phyloP scores from a whole-genome alignment of 2,329 filamentous ascomycete species.

The Fonsecaea multimorphosa region DNA sequence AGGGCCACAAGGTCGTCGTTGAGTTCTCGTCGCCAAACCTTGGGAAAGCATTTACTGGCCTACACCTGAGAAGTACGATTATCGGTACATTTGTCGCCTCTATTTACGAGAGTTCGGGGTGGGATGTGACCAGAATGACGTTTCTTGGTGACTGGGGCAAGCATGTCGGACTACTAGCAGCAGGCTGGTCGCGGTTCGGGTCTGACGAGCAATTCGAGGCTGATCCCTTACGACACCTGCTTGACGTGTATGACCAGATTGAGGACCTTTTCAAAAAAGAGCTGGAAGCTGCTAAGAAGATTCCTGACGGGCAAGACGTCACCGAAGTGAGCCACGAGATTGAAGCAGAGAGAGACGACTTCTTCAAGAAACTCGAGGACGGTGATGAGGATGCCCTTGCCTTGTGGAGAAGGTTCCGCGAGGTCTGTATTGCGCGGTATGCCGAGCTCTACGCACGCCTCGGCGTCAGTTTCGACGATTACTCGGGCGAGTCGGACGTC shows the following conservation, averaged over 20 bases:
- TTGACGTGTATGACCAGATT: conserved; percentile 81
- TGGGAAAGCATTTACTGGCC: conserved; percentile 79
- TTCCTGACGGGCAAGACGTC: conserved; percentile 43
- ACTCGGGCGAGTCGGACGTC: conserved; percentile 77
- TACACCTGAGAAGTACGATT: conserved; percentile 77
- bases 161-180: conserved; percentile 65
- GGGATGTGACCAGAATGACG: conserved; percentile 74
- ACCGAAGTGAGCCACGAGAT: conserved; percentile 52
- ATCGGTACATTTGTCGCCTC: conserved; percentile 76
- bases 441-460: conserved; percentile 71
- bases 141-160: conserved; percentile 78
- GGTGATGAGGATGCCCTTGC: conserved; percentile 66
- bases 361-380: conserved; percentile 75
- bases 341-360: conserved; percentile 54
- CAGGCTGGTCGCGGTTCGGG: conserved; percentile 77
- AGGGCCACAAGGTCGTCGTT: conserved; percentile 71
- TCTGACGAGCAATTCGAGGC: conserved; percentile 71
- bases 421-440: conserved; percentile 71
- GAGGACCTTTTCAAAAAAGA: conserved; percentile 62
- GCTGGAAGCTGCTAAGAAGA: conserved; percentile 63
- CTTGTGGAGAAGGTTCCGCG: conserved; percentile 70
- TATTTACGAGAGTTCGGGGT: conserved; percentile 71
- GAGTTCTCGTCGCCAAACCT: conserved; percentile 89
- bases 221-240: conserved; percentile 82
- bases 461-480: conserved; percentile 71